Evolutionary conservation across 1,139 yeast genomes (phyloP), one percentile per base, ranked within the genome.

Genomic region (Kodamaea ohmeri): DNA sequence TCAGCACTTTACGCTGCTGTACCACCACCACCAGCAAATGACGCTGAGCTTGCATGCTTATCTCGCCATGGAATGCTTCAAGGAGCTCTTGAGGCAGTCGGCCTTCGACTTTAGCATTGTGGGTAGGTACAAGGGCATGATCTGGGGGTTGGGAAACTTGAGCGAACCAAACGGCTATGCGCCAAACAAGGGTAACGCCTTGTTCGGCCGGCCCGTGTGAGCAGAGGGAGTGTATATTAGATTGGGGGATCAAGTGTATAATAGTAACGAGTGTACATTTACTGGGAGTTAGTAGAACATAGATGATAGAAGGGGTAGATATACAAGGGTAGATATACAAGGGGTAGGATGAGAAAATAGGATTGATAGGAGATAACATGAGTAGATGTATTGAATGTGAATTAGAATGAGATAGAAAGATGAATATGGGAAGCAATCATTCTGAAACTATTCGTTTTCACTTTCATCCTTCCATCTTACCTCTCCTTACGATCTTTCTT

Each of bases 21-120:
- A 53, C 38, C 66, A 61, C 32, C 67, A 61, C 41, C 69, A 60
- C 43, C 65, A 60, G 44, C 75, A 67, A 46, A 65, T 69, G 65
- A 67, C 75, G 4, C 67, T 73, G 4, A 67, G 74, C 3, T 60
- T 71, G 45, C 74, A 70, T 48, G 79, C 84, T 32, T 67, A 78
- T 41, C 62, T 79, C 45, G 74, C 81, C 15, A 67, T 76, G 67
- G 73, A 78, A 47, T 75, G 82, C 40, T 76, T 76, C 47, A 73
- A 76, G 47, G 83, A 78, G 49, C 56, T 79, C 33, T 72, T 73
- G 43, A 64, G 72, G 51, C 69, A 64, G 45, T 52, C 74, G 32
- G 60, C 63, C 9, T 63, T 57, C 40, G 72, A 67, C 42, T 63
- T 76, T 35, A 49, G 56, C 17, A 42, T 47, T 6, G 37, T 49